Evolutionary conservation across 805 yeast genomes (phyloP).

Genomic region (Peterozyma toletana): DNA sequence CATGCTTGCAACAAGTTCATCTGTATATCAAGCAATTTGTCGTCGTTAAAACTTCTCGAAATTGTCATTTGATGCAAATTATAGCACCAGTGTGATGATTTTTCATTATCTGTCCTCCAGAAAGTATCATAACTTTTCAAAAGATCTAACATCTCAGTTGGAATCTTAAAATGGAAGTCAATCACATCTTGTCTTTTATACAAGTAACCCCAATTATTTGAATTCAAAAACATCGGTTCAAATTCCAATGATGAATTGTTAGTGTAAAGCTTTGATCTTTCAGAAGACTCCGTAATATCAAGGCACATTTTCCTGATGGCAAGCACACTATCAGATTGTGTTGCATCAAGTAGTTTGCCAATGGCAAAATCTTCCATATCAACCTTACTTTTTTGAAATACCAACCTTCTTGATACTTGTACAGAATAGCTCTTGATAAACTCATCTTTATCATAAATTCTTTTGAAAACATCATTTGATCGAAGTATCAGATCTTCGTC

Average conservation of each 20-base stretch:
- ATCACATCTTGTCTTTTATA: conserved; percentile 9
- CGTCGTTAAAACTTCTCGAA: conserved; percentile 19
- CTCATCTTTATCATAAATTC: conserved; percentile 25
- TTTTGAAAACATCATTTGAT: conserved; percentile 20
- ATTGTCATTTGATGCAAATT: conserved; percentile 28
- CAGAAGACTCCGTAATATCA: conserved; percentile 1
- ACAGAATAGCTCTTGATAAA: conserved; percentile 24
- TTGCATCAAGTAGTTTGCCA: conserved; percentile 11
- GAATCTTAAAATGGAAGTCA: conserved; percentile 15
- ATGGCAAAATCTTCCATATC: conserved; percentile 17
- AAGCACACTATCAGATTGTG: background rate
- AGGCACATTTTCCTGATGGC: conserved; percentile 1
- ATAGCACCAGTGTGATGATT: conserved; percentile 21
- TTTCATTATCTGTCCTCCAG: conserved; percentile 15
- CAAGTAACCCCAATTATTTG: conserved; percentile 27
- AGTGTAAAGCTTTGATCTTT: background rate
- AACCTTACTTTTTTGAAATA: conserved; percentile 17
- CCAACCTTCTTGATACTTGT: conserved; percentile 29
- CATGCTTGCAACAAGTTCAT: conserved; percentile 31
- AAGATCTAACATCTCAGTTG: conserved; percentile 13
- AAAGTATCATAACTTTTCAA: conserved; percentile 19
- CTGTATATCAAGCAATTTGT: conserved; percentile 22
- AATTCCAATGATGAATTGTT: background rate
- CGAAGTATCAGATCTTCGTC: conserved; percentile 12
- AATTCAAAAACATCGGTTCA: conserved; percentile 16